These are phyloP conservation scores for Cadophora malorum DNA, from an alignment of 2,329 filamentous ascomycete genomes.

Conservation along the genomic window DNA sequence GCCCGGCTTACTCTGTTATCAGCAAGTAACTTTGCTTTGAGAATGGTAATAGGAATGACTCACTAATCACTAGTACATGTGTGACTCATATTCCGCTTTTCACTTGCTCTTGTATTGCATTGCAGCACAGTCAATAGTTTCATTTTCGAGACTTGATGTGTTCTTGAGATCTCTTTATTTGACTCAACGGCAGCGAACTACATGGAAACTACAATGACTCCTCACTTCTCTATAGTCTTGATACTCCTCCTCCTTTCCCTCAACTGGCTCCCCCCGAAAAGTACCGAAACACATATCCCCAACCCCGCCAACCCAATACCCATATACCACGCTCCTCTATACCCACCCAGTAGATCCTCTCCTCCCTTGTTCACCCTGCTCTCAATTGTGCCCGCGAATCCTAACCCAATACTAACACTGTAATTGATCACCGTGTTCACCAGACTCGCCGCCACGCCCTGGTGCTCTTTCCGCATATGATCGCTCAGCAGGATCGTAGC, in stretches of 20 bases:
- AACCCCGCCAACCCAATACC: constrained; percentile 47
- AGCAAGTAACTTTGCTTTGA: no score
- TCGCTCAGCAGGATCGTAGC: constrained; percentile 61
- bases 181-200: no score
- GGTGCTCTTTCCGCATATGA: constrained; percentile 53
- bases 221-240: constrained; percentile 40
- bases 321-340: constrained; percentile 51
- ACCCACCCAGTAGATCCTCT: constrained; percentile 44
- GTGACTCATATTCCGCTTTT: no score
- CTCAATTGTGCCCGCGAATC: constrained; percentile 53
- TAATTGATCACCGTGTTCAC: constrained; percentile 55
- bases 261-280: constrained; percentile 40
- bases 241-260: constrained; percentile 23
- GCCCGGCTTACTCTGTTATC: not conserved
- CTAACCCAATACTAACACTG: constrained; percentile 51
- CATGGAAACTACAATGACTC: not conserved
- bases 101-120: no score
- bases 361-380: constrained; percentile 33
- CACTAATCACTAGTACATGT: no score
- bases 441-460: constrained; percentile 57
- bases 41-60: no score
- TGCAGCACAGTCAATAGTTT: no score
- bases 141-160: no score
- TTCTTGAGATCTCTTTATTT: no score
- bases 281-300: constrained; percentile 46